Base-by-base conservation (phyloP, 768 basidiomycete genomes). In the Termitomyces sp. region DNA sequence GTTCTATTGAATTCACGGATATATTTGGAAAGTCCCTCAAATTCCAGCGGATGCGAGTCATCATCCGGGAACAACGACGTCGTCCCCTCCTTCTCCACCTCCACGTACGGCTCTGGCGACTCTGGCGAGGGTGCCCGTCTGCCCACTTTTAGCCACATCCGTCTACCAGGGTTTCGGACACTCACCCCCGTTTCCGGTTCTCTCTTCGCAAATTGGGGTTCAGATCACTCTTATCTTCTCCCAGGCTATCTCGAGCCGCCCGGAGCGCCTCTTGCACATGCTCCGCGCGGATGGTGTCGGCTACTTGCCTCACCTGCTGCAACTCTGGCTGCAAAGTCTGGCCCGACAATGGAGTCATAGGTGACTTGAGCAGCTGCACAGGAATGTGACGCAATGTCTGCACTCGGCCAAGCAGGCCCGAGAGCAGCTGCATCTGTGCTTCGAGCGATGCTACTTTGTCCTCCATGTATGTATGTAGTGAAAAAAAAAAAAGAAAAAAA, bases 51-150 rank as follows among this genome's bases (percentile, higher is more conserved):
- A 0, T 66, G 59, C 19, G 65, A 61, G 5, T 70, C 72, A 1
- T 69, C 71, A 46, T 75, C 75, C 32, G 78, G 79, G 48, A 84
- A 82, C 17, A 79, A 64, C 2, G 73, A 71, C 38, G 67, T 62
- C 57, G 60, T 61, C 28, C 67, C 71, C n/a, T 69, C 71, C 45
- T 32, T 19, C 21, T 77, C 75, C 8, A 72, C 69, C 1, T 74
- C 71, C 28, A 77, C 67, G 59, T 80, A 84, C 0, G 84, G 81
- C 55, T 81, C 78, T 5, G 85, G 84, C 0, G 85, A 85, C 22
- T 78, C 79, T 7, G 83, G 82, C 10, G 83, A 79, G 22, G 74
- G 76, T 1, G 76, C 73, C 10, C 77, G 77, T 58, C 84, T 79
- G 15, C 40, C 40, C 17, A 32, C 45, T 51, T 51, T 46, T 7